Base-by-base conservation (phyloP, 129 eudicot species). In the Dittrichia graveolens region DNA sequence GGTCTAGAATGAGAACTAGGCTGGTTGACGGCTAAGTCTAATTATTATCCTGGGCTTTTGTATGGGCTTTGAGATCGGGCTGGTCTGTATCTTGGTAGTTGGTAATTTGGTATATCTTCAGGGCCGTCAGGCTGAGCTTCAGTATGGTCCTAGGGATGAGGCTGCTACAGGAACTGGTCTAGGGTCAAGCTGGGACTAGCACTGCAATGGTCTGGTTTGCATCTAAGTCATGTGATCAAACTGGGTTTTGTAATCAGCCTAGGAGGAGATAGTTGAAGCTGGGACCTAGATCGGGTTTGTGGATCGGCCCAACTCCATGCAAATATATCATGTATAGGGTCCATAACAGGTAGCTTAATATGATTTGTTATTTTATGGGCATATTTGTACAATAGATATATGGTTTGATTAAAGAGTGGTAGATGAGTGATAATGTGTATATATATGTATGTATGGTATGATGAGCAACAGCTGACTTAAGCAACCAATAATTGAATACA, bases 401-500 rank as follows among this genome's bases (percentile, higher is more conserved):
- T n/a, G 5, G 0, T 10, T 8, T 53, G 37, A 15, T 54, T 52
- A 9, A 16, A 37, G 45, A 37, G 45, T 35, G 45, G 54, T 71
- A 18, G 41, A 71, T 43, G 14, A 42, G 56, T 16, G 9, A 53
- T 53, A 19, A 24, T 34, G 67, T 14, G 38, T 37, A 61, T 15
- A 16, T 4, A 45, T 71, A 5, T 7, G 3, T 10, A 52, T 6
- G 59, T 69, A 47, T 55, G 18, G 70, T 19, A 77, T 15, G 43
- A 58, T 78, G 53, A 73, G 63, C 82, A 35, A 6, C 47, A 47
- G 61, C 55, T 46, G 14, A 46, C 13, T 49, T 60, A 55, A 65
- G 48, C 42, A 65, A 54, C 59, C 69, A 61, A 49, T 77, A 35
- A 68, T 74, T 14, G 76, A 38, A 39, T 19, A 34, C 61, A 40